Conservation (phyloP, 2,329 filamentous ascomycete species). For the Verticillium nonalfalfae region DNA sequence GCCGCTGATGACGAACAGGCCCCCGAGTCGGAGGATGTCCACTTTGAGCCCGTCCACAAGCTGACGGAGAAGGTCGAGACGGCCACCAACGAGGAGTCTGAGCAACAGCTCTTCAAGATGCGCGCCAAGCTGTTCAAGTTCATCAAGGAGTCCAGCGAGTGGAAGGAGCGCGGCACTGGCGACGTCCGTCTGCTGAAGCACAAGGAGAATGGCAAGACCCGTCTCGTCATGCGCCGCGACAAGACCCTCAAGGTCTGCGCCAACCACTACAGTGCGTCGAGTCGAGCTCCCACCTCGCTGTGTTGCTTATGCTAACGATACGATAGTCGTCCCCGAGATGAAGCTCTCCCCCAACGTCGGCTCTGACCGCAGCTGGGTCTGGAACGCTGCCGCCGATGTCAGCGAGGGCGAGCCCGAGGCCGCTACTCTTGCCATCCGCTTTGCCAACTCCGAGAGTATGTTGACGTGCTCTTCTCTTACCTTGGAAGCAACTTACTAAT, state of each 20-base stretch:
- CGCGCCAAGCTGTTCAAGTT: conserved; percentile 99
- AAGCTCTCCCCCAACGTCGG: conserved; percentile 97
- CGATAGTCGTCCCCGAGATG: conserved; percentile 90
- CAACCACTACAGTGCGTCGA: conserved; percentile 89
- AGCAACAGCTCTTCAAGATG: conserved; percentile 99
- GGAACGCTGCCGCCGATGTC: conserved; percentile 96
- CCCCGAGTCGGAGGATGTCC: conserved; percentile 84
- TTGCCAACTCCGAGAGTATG: conserved; percentile 95
- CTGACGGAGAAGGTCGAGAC: conserved; percentile 94
- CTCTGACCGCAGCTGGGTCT: conserved; percentile 98
- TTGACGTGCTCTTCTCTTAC: conserved; percentile 12
- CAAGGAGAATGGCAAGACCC: conserved; percentile 96
- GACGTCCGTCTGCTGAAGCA: conserved; percentile 97
- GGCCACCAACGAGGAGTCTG: conserved; percentile 96
- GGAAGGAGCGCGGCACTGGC: conserved; percentile 98
- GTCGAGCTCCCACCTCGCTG: not conserved
- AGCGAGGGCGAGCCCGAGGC: conserved; percentile 97
- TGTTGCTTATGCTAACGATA: conserved; percentile 1
- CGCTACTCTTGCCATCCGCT: conserved; percentile 91
- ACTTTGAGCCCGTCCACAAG: conserved; percentile 95
- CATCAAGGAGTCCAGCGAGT: conserved; percentile 83
- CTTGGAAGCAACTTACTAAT: conserved; percentile 16
- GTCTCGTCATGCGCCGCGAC: conserved; percentile 96
- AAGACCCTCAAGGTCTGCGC: conserved; percentile 99
- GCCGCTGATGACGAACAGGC: conserved; percentile 63